A percentile compares a stretch with the other conserved stretches of the same genome.
These are phyloP conservation scores for Aspergillus leporis DNA, from an alignment of 495 filamentous ascomycete genomes.

Conservation along the genomic window DNA sequence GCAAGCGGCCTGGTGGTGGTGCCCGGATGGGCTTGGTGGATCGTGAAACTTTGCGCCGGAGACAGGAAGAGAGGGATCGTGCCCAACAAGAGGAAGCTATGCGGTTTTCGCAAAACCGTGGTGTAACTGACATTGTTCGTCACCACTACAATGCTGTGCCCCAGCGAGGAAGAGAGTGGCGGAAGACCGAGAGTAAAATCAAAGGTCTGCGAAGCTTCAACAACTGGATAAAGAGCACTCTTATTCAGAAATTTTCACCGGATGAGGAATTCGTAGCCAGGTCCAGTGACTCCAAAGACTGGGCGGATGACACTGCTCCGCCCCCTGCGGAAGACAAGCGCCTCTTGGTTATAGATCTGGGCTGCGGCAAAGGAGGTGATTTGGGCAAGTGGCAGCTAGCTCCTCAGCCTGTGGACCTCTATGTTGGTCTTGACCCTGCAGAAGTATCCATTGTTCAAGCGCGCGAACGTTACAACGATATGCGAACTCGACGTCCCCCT, in stretches of 20 bases:
- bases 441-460: constrained; percentile 91
- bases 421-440: constrained; percentile 90
- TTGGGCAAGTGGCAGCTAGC: constrained; percentile 92
- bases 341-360: constrained; percentile 84
- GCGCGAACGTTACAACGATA: constrained; percentile 73
- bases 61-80: constrained; percentile 65
- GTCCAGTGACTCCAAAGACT: constrained; percentile 40
- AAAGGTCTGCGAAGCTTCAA: constrained; percentile 94
- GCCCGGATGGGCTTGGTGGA: constrained; percentile 73
- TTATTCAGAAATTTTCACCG: constrained; percentile 95
- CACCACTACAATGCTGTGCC: constrained; percentile 97
- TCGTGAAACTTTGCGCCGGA: constrained; percentile 65
- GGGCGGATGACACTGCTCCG: constrained; percentile 54
- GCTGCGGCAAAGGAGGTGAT: constrained; percentile 96
- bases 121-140: constrained; percentile 80
- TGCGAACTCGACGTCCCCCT: constrained; percentile 60
- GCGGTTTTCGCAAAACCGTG: constrained; percentile 46
- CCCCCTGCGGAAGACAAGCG: constrained; percentile 46
- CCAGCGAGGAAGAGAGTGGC: constrained; percentile 84
- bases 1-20: constrained; percentile 83
- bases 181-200: constrained; percentile 88
- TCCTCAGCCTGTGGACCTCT: constrained; percentile 79
- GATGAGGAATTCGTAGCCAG: constrained; percentile 65
- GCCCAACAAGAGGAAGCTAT: constrained; percentile 54
- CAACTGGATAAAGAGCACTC: constrained; percentile 96